Evolutionary conservation across 202 grass and related monocot genomes (phyloP).

Genomic region (Musa balbisiana): DNA sequence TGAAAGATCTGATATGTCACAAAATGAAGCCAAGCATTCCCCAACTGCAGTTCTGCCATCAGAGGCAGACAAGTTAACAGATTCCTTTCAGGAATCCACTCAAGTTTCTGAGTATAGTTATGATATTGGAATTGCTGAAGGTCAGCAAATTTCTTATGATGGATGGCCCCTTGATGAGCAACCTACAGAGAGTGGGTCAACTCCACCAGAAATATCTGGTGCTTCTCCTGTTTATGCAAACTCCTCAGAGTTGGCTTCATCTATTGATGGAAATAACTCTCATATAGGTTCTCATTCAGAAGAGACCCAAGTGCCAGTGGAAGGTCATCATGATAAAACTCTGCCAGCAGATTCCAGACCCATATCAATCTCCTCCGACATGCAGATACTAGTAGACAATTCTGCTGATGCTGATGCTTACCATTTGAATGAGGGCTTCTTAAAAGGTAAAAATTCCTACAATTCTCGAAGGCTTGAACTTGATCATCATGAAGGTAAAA

Average conservation of each 20-base stretch:
- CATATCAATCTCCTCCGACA: constrained; percentile 35
- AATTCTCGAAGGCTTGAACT: constrained; percentile 40
- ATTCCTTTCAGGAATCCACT: constrained; percentile 33
- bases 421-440: constrained; percentile 44
- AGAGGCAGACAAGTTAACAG: constrained; percentile 27
- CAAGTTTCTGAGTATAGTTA: constrained; percentile 39
- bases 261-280: constrained; percentile 20
- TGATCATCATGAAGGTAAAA: constrained; percentile 50
- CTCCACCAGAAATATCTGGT: constrained; percentile 34
- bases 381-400: constrained; percentile 33
- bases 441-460: constrained; percentile 37
- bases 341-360: constrained; percentile 25
- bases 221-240: constrained; percentile 23
- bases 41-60: constrained; percentile 19
- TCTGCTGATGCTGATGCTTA: constrained; percentile 35
- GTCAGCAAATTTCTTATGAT: constrained; percentile 38
- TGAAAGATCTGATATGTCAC: constrained; percentile 52
- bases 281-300: constrained; percentile 20
- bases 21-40: constrained; percentile 49
- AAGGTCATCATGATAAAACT: constrained; percentile 16
- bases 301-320: constrained; percentile 24
- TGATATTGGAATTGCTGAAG: constrained; percentile 30
- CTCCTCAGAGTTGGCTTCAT: constrained; percentile 21
- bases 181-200: constrained; percentile 24
- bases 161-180: constrained; percentile 61